Evolutionary conservation across 148 eudicot species (phyloP).

Genomic region (Cornus florida): DNA sequence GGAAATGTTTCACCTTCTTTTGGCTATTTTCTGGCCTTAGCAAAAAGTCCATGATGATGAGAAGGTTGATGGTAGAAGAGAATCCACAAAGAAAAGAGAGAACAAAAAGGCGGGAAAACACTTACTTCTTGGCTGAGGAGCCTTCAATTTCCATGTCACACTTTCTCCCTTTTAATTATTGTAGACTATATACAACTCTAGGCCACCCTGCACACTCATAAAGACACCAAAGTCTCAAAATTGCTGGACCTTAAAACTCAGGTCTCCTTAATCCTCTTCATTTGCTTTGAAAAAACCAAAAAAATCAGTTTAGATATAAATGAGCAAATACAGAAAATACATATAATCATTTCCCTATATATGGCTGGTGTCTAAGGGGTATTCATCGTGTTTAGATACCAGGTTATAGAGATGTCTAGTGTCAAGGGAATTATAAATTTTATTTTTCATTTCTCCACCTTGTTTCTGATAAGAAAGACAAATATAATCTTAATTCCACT

Average conservation of each 20-base stretch:
- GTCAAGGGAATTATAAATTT: too few species aligned
- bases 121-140: background rate
- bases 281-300: background rate
- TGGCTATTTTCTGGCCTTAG: background rate
- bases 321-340: background rate
- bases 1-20: slow-evolving; percentile 16
- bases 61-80: background rate
- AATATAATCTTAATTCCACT: background rate
- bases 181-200: background rate
- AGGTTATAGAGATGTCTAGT: too few species aligned
- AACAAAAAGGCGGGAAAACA: slow-evolving; percentile 5
- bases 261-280: background rate
- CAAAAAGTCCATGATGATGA: background rate
- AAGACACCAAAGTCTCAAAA: background rate
- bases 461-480: background rate
- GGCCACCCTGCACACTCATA: background rate
- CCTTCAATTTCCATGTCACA: slow-evolving; percentile 1
- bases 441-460: background rate
- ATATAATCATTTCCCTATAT: too few species aligned
- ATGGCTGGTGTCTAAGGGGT: background rate
- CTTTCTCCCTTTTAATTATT: too few species aligned
- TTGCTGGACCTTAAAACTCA: background rate
- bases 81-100: slow-evolving; percentile 1
- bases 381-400: background rate
- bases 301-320: background rate